Conservation (phyloP, 2,329 filamentous ascomycete genomes). For the Kalmusia sp. region DNA sequence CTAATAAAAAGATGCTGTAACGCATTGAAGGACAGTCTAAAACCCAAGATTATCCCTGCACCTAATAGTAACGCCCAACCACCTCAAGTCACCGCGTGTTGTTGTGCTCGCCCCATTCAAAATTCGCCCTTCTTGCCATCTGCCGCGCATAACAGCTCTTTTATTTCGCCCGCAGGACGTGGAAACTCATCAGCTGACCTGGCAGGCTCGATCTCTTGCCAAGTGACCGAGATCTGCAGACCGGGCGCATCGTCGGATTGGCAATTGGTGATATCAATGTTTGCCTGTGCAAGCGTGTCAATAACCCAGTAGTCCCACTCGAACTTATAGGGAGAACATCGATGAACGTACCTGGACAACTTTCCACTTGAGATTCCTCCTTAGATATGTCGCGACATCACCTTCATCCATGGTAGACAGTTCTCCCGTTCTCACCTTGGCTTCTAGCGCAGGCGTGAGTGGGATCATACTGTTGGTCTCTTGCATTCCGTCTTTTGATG, state of each 20-base stretch:
- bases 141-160: conserved; percentile 21
- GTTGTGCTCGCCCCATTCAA: not conserved
- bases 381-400: conserved; percentile 28
- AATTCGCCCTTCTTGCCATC: conserved; percentile 5
- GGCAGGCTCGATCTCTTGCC: conserved; percentile 48
- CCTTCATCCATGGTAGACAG: conserved; percentile 35
- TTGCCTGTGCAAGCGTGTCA: conserved; percentile 32
- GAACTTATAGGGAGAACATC: not conserved
- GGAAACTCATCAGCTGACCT: conserved; percentile 45
- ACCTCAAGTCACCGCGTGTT: too few relatives aligned
- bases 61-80: not conserved
- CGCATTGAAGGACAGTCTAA: too few relatives aligned
- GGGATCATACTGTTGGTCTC: conserved; percentile 51
- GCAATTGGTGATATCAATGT: conserved; percentile 18
- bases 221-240: conserved; percentile 50
- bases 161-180: conserved; percentile 39
- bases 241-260: conserved; percentile 37
- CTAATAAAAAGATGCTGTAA: too few relatives aligned
- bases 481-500: conserved; percentile 10
- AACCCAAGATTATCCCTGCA: too few relatives aligned
- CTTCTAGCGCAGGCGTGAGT: conserved; percentile 52
- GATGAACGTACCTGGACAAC: conserved; percentile 25
- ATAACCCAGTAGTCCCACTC: not conserved
- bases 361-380: conserved; percentile 31
- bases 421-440: conserved; percentile 39